Evolutionary conservation across 352 stramenopile genomes (phyloP).

Genomic region (Globisporangium okanoganense): DNA sequence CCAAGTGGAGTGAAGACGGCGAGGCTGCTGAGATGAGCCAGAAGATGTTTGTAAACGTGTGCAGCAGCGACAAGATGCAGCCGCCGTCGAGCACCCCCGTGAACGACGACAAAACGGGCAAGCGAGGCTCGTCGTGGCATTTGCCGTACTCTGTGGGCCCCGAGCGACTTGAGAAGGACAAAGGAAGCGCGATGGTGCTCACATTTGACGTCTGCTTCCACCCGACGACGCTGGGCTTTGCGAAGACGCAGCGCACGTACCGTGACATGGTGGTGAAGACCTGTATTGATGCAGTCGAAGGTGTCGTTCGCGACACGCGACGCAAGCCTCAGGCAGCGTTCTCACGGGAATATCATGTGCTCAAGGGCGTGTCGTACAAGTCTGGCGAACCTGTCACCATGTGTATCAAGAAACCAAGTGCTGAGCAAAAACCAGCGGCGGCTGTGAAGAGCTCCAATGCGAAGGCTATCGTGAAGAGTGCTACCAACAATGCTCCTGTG

Average conservation of each 20-base stretch:
- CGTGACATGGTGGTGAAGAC: constrained; percentile 86
- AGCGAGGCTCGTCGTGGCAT: constrained; percentile 71
- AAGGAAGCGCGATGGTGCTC: constrained; percentile 50
- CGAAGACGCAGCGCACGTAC: constrained; percentile 55
- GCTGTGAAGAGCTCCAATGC: neutral
- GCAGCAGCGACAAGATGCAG: constrained; percentile 80
- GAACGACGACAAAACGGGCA: constrained; percentile 9
- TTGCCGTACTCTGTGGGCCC: constrained; percentile 90
- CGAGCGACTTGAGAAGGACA: constrained; percentile 88
- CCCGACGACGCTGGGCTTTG: constrained; percentile 73
- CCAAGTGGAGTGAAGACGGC: constrained; percentile 33
- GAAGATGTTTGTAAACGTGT: constrained; percentile 95
- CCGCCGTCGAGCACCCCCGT: constrained; percentile 60
- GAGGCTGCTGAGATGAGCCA: constrained; percentile 1
- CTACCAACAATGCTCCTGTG: too few relatives aligned
- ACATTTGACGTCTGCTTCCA: constrained; percentile 94
- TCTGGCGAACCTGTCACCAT: constrained; percentile 71
- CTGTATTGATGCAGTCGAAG: constrained; percentile 81
- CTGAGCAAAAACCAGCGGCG: constrained; percentile 8
- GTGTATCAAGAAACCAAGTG: constrained; percentile 40
- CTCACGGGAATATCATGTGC: constrained; percentile 62
- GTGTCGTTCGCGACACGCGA: constrained; percentile 40
- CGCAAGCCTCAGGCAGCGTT: constrained; percentile 20
- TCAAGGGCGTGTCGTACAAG: constrained; percentile 88
- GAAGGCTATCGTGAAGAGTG: too few relatives aligned